Evolutionary conservation across 768 basidiomycete species (phyloP), one percentile per base, ranked within the genome.

Genomic region (Tylopilus sp.): DNA sequence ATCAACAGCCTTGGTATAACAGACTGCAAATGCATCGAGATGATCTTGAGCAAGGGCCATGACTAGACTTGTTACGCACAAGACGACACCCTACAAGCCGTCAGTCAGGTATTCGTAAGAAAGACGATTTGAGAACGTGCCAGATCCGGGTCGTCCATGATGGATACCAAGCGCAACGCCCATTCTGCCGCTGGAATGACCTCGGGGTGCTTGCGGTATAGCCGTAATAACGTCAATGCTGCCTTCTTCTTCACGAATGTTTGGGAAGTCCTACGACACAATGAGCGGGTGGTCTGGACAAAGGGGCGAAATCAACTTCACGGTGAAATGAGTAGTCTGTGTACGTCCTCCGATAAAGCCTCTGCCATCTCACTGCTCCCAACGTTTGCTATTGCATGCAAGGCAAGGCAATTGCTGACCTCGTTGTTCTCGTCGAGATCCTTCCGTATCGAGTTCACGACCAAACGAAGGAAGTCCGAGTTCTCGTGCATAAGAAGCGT

Each of bases 361-460:
- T 99, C 97, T 9, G 97, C 96, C 93, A 99, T 99, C 71, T 98
- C 97, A 63, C 88, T 89, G 37, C 95, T 91, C 42, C 97, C 97
- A 22, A 99, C 91, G 61, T 98, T 99, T 11, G 97, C 97, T 60
- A 99, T 98, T 16, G 97, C 97, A 63, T 99, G 97, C 50, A 99
- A 73, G 3, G 97, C 97, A 51, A 99, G 79, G 64, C 97, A 98
- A 63, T 98, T 98, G 71, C 89, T 89, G 58, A 97, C 80, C 68
- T 98, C 97, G 64, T 89, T 90, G 63, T 90, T 91, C 57, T 91
- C 89, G 57, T 98, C 94, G 54, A 99, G 71, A 72, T 98, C 97
- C 68, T 99, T 99, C 38, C 94, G 84, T 64, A 99, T 97, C 29
- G 95, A 98, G 68, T 99, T 99, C 70, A 98, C 94, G 17, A 98